Evolutionary conservation across 2,329 filamentous ascomycete genomes (phyloP), one percentile per base, ranked within the genome.

Genomic region (Byssochlamys sp.): DNA sequence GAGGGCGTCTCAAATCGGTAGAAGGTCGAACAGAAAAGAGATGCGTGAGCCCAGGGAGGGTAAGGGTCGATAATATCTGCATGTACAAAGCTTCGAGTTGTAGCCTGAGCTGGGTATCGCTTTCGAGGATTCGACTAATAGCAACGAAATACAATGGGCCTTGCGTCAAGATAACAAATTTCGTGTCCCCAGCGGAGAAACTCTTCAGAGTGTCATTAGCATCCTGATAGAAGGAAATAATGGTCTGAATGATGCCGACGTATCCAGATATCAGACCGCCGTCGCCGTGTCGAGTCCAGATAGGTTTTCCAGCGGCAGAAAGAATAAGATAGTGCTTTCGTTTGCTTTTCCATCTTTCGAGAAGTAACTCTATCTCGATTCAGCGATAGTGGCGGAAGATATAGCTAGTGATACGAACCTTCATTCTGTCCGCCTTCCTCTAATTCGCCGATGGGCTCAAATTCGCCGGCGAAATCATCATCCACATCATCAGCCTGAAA

Each of bases 261-360:
- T 94, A 96, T 54, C 89, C 88, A 66, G 95, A 96, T 69, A 97
- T 90, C 50, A 97, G 78, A 56, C 87, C 85, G 63, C 95, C 82
- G 65, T 96, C 90, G 48, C 95, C 94, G 70, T 99, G 92, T 53
- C 95, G 84, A 67, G 91, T 97, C 80, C 92, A 99, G 53, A 99
- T 95, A 10, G 94, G 95, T 71, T 99, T 99, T 24, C 94, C 94
- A 9, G 95, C 92, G 12, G 91, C 92, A 2, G 94, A 97, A 1
- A 99, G 78, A 66, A 99, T 95, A 74, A 99, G 84, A 72, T 96
- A 99, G 74, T 99, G 94, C 74, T 99, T 99, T 61, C 91, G 80
- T 76, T 97, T 97, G 39, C 88, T 84, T 70, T 91, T 94, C 91
- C 91, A 99, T 61, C 85, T 80, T 14, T 78, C 76, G 48, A 96